phyloP scores from a whole-genome alignment of 75 land plant genomes.

The Azolla pinnata region DNA sequence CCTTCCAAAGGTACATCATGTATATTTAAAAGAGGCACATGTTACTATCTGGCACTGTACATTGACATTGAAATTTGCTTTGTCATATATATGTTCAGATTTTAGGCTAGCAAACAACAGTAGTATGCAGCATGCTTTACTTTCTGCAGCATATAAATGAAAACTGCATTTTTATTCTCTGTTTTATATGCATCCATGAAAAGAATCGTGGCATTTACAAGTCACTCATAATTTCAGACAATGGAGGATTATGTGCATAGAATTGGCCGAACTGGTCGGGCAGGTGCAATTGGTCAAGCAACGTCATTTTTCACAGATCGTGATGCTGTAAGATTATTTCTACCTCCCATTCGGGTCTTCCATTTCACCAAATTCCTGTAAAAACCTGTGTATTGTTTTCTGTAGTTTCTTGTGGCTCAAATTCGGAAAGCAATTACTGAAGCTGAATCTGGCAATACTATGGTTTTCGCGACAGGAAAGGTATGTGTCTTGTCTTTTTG shows the following conservation, averaged over 20 bases:
- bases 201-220: too few relatives aligned
- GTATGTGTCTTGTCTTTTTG: slow-evolving; percentile 12
- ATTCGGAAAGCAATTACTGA: slow-evolving; percentile 65
- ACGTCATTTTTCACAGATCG: slow-evolving; percentile 75
- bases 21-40: too few relatives aligned
- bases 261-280: slow-evolving; percentile 82
- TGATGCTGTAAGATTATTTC: slow-evolving; percentile 31
- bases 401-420: slow-evolving; percentile 61
- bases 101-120: too few relatives aligned
- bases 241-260: slow-evolving; percentile 84
- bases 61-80: too few relatives aligned
- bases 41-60: too few relatives aligned
- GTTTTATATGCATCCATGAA: too few relatives aligned
- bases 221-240: slow-evolving; percentile 25
- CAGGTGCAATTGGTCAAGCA: slow-evolving; percentile 61
- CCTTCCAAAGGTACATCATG: slow-evolving; percentile 78
- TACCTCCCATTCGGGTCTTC: background rate
- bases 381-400: background rate
- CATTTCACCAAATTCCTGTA: slow-evolving; percentile 1
- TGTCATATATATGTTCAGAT: too few relatives aligned
- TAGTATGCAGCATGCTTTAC: too few relatives aligned
- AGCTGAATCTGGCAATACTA: slow-evolving; percentile 55
- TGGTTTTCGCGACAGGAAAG: slow-evolving; percentile 73
- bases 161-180: too few relatives aligned
- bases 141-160: too few relatives aligned